A percentile compares a stretch with the other conserved stretches of the same genome.
Conservation (phyloP, 495 filamentous ascomycete genomes). For the Annulohypoxylon nitens region DNA sequence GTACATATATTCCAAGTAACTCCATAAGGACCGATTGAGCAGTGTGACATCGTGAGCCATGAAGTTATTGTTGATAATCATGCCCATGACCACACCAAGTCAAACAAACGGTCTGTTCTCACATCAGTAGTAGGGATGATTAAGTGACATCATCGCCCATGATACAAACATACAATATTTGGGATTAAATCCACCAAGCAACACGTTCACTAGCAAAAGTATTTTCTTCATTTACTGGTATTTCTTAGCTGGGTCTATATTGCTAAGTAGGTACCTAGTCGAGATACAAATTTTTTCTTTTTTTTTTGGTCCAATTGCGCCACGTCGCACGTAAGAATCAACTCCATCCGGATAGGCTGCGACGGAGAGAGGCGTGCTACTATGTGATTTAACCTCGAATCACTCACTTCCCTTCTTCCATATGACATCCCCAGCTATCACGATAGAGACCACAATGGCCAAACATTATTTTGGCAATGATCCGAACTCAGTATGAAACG, state of each 20-base stretch:
- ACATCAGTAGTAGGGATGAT: background rate
- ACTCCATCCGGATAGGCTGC: slow-evolving; percentile 20
- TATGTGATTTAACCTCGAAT: slow-evolving; percentile 13
- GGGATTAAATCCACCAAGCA: background rate
- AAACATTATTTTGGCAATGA: background rate
- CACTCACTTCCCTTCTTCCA: background rate
- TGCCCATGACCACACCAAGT: background rate
- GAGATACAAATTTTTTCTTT: slow-evolving; percentile 19
- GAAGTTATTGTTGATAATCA: too few relatives aligned
- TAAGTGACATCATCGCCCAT: background rate
- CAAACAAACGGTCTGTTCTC: background rate
- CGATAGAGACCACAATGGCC: slow-evolving; percentile 2
- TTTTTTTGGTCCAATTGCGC: slow-evolving; percentile 17
- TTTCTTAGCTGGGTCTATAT: slow-evolving; percentile 27
- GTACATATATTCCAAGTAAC: too few relatives aligned
- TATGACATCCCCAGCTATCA: slow-evolving; percentile 2
- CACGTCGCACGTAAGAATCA: slow-evolving; percentile 21
- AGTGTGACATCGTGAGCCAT: too few relatives aligned
- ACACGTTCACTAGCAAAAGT: slow-evolving; percentile 2
- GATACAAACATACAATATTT: too few relatives aligned
- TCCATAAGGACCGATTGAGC: too few relatives aligned
- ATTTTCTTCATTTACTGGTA: slow-evolving; percentile 3
- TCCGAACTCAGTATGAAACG: background rate
- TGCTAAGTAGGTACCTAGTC: slow-evolving; percentile 36
- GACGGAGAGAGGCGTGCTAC: slow-evolving; percentile 26